Base-by-base conservation (phyloP, 345 rosid genomes). In the Rhizophora mangle region DNA sequence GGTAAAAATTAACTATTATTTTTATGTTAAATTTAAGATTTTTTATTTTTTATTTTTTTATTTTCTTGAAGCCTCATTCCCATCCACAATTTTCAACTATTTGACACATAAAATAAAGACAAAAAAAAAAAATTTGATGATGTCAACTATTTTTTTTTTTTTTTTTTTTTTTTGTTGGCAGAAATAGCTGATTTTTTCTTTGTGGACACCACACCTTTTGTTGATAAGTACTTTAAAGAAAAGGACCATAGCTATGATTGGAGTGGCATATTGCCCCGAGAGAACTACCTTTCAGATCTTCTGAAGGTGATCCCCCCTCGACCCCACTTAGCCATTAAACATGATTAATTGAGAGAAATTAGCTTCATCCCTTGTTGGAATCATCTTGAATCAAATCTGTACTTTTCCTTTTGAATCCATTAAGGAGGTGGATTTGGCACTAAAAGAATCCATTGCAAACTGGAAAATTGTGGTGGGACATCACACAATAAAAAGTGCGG, bases 401-500 rank as follows among this genome's bases (percentile, higher is more conserved):
- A 4, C 15, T 6, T 4, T 20, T 24, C 11, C 39, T 6, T 27
- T 1, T 26, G 3, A 31, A 31, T 5, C 32, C 32, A 11, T 58
- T 10, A n/a, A 83, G 84, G 86, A 85, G n/a, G 52, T 87, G 39
- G 75, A 85, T 15, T 37, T 20, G 43, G 78, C 82, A 6, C 65
- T 92, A 34, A 81, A 69, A 74, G 71, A 74, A 46, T 91, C 95
- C 36, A 57, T 9, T 8, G 91, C 92, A 0, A 76, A 75, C 65
- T 91, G 97, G 97, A 88, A 88, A 70, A 80, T 91, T 22, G 92
- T 87, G n/a, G 86, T 91, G 0, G 97, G 97, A 2, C 97, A 91
- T 59, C 97, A 88, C 65, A 83, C 95, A 56, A 88, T 91, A 24
- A 83, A 71, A 73, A 91, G 92, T 55, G 89, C 82, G 1, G 94